A percentile compares a stretch with the other conserved stretches of the same genome.
phyloP scores from a whole-genome alignment of 306 rosid genomes.

The Gastrolobium bilobum region DNA sequence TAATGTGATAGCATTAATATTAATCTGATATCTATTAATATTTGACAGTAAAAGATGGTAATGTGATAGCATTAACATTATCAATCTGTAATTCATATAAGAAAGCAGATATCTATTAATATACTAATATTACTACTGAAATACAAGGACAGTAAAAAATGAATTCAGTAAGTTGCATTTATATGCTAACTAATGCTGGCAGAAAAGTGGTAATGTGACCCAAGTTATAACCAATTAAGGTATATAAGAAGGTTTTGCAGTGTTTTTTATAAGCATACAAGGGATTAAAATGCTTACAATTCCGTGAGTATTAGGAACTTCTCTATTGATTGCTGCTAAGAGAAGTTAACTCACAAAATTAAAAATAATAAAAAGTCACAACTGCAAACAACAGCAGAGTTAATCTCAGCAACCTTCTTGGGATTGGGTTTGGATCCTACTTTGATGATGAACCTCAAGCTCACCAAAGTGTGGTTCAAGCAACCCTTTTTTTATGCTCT shows the following conservation, averaged over 20 bases:
- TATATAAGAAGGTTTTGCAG: neutral
- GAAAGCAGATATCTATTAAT: neutral
- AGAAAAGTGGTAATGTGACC: neutral
- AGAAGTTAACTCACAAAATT: too few species aligned
- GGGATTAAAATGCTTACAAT: constrained; percentile 50
- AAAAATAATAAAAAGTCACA: too few species aligned
- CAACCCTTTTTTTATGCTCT: too few species aligned
- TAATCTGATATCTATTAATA: too few species aligned
- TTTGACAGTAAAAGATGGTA: too few species aligned
- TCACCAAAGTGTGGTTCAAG: too few species aligned
- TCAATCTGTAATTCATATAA: constrained; percentile 49
- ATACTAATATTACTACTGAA: neutral
- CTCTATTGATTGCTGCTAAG: constrained; percentile 72
- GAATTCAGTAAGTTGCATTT: neutral
- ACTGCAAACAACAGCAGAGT: too few species aligned
- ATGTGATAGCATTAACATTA: too few species aligned
- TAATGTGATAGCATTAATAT: too few species aligned
- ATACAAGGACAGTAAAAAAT: neutral
- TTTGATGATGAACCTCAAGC: too few species aligned
- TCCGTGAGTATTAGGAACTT: constrained; percentile 65
- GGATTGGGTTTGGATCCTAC: too few species aligned
- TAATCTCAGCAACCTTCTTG: too few species aligned
- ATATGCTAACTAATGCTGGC: neutral
- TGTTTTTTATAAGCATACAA: constrained; percentile 2
- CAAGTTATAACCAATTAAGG: neutral